Base-by-base conservation (phyloP, 2,329 filamentous ascomycete species). In the Penicillium brevicompactum region DNA sequence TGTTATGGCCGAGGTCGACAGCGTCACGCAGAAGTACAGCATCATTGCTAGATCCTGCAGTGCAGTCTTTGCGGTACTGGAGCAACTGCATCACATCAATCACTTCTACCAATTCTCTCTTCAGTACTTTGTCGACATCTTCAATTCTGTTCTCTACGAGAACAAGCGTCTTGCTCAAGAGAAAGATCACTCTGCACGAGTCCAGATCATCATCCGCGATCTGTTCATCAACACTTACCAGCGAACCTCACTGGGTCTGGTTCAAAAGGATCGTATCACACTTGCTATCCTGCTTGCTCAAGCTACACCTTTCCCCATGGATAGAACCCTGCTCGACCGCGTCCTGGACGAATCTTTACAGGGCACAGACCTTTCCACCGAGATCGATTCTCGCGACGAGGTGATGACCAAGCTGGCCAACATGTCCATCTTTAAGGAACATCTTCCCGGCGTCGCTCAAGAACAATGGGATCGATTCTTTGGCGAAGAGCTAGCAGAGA, bases 91-190 rank as follows among this genome's bases (percentile, higher is more conserved):
- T 75, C 95, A 97, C 71, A 87, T 99, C 73, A 97, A 99, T 74
- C 94, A 97, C 80, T 97, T 97, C 78, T 99, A 99, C 76, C 95
- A 97, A 73, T 99, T 99, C 82, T 99, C 94, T 37, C 83, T 99
- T 56, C 92, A 97, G 74, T 99, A 96, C 77, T 99, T 99, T 78
- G 84, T 96, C 52, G 90, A 97, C 72, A 99, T 99, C 65, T 99
- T 99, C 84, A 90, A 96, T 71, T 86, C 89, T 5, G 94, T 99
- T 7, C 82, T 99, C 38, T 89, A 89, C 64, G 84, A 86, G 55
- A 95, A 95, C 74, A 87, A 88, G 67, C 86, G 86, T 56, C 80
- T 94, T 49, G 83, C 84, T 18, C 82, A 80, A 56, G 86, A 89
- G 73, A 87, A 84, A 31, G 88, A 94, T 61, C 85, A 96, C 75